Conservation (phyloP, 2,329 filamentous ascomycete species). For the Myriosclerotinia scirpicola region DNA sequence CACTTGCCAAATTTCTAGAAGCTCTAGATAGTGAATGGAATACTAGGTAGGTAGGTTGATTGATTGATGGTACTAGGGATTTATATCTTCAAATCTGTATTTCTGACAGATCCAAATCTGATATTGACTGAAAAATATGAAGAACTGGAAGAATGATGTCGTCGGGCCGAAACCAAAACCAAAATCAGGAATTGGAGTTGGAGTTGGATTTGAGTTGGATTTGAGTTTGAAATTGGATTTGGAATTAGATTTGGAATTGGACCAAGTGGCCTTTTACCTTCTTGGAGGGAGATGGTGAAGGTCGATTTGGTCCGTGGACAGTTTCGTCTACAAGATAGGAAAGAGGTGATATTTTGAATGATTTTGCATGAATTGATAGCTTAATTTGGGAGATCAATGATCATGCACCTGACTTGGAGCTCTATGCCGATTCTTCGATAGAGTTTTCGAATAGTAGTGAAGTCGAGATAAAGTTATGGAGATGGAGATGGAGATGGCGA, state of each 20-base stretch:
- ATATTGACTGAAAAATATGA: background rate
- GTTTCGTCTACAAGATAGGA: constrained; percentile 2
- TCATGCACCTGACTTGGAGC: constrained; percentile 26
- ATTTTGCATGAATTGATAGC: constrained; percentile 29
- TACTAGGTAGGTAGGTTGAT: background rate
- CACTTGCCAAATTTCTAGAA: constrained; percentile 16
- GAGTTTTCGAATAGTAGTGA: constrained; percentile 22
- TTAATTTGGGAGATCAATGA: constrained; percentile 20
- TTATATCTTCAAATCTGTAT: background rate
- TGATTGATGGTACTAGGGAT: background rate
- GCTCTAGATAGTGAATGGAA: background rate
- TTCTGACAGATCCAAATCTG: background rate
- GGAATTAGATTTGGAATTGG: too few relatives aligned
- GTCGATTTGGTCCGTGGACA: constrained; percentile 1
- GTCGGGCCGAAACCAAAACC: background rate
- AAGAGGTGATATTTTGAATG: background rate
- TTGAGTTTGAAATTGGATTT: background rate
- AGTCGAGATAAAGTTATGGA: constrained; percentile 29
- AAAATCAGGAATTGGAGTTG: background rate
- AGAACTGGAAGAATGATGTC: background rate
- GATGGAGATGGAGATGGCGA: background rate
- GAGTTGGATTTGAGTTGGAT: background rate
- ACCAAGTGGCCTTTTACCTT: background rate
- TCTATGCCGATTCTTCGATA: background rate
- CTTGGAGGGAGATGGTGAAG: background rate